Percentiles rank a stretch among this genome's conserved stretches.
Evolutionary conservation across 148 eudicot genomes (phyloP).

Genomic region (Diospyros lotus): DNA sequence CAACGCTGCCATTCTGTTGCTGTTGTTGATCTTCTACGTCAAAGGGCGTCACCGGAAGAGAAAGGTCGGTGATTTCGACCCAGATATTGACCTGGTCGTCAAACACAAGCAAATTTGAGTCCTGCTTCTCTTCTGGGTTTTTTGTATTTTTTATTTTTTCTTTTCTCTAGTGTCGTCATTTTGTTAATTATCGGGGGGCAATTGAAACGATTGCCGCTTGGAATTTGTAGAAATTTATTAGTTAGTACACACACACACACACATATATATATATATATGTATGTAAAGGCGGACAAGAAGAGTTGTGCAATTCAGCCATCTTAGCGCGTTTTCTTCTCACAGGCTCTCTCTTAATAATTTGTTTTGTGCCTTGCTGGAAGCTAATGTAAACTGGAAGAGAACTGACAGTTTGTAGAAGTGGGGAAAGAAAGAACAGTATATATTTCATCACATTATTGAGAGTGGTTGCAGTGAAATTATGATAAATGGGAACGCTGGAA

Average conservation of each 20-base stretch:
- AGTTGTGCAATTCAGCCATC: no score
- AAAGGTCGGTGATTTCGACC: neutral
- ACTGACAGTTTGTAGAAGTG: no score
- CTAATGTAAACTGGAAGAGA: no score
- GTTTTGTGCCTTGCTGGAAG: no score
- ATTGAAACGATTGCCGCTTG: neutral
- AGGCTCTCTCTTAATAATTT: no score
- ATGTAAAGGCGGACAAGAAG: neutral
- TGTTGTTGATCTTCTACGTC: constrained; percentile 60
- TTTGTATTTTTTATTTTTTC: neutral
- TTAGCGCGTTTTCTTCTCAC: no score
- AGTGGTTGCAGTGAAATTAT: no score
- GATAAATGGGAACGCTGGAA: no score
- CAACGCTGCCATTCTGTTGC: constrained; percentile 55
- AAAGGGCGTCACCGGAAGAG: constrained; percentile 32
- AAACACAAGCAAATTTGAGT: neutral
- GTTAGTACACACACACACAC: neutral
- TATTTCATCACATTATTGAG: no score
- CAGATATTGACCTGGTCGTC: constrained; percentile 6
- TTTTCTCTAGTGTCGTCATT: neutral
- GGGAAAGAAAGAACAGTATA: no score
- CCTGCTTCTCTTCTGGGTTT: neutral
- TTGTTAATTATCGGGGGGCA: neutral
- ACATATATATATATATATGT: neutral
- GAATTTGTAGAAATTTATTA: neutral